Evolutionary conservation across 257 asterid genomes (phyloP).

Genomic region (Nicotiana sylvestris): DNA sequence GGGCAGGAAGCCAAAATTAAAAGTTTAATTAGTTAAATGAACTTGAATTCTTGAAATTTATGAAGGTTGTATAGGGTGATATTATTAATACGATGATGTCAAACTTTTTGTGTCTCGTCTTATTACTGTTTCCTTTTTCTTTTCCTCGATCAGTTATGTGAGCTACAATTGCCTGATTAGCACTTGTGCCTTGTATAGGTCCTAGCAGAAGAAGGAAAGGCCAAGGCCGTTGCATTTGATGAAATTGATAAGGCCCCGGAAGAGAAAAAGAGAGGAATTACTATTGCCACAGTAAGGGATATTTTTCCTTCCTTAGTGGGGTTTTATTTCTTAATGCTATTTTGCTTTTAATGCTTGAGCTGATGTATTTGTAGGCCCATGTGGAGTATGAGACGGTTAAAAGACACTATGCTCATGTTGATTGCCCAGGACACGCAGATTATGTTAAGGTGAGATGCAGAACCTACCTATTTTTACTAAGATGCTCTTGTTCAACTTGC

Average conservation of each 20-base stretch:
- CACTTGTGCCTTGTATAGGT: constrained; percentile 40
- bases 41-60: neutral
- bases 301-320: neutral
- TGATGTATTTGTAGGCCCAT: constrained; percentile 67
- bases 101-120: neutral
- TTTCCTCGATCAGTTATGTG: neutral
- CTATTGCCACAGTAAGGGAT: constrained; percentile 74
- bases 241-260: constrained; percentile 98
- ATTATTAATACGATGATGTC: neutral
- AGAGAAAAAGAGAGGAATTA: constrained; percentile 95
- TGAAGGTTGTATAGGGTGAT: neutral
- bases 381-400: constrained; percentile 90
- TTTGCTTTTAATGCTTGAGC: constrained; percentile 11
- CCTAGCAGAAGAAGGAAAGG: constrained; percentile 83
- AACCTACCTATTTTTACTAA: neutral
- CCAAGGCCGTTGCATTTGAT: constrained; percentile 89
- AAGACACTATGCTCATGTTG: constrained; percentile 96
- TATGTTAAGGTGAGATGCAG: constrained; percentile 69
- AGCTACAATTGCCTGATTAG: neutral
- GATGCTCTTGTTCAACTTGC: neutral
- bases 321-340: neutral
- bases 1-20: too few relatives aligned
- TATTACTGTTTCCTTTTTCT: neutral
- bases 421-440: constrained; percentile 98
- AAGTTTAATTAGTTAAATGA: neutral